These are phyloP conservation scores for Begonia loranthoides DNA, from an alignment of 306 rosid species.

Conservation along the genomic window DNA sequence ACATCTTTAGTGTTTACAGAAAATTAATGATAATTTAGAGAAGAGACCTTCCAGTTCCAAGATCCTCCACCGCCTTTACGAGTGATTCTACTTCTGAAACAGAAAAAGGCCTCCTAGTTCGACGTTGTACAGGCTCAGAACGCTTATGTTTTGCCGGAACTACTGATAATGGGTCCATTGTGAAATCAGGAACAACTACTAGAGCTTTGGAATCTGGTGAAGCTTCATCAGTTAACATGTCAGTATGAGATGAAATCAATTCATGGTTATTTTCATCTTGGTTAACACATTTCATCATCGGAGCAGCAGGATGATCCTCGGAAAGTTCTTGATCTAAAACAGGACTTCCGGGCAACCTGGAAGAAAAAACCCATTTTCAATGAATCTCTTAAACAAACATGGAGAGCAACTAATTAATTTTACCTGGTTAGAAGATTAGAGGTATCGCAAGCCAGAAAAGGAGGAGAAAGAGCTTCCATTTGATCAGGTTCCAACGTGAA, in stretches of 20 bases:
- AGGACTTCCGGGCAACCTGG: constrained; percentile 49
- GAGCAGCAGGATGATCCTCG: constrained; percentile 27
- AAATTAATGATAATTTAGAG: too few relatives aligned
- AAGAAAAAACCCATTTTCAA: constrained; percentile 4
- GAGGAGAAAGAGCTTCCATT: constrained; percentile 28
- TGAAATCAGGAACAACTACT: constrained; percentile 41
- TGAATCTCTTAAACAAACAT: constrained; percentile 3
- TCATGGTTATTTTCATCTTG: constrained; percentile 36
- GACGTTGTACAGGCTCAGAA: constrained; percentile 75
- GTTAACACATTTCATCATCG: constrained; percentile 24
- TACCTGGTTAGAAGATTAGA: constrained; percentile 39
- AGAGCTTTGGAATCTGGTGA: constrained; percentile 43
- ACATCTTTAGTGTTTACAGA: neutral
- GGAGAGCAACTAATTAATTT: neutral
- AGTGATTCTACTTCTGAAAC: constrained; percentile 90
- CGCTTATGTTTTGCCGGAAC: constrained; percentile 54
- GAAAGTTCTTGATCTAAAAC: constrained; percentile 25
- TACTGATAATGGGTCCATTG: constrained; percentile 39
- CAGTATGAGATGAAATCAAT: constrained; percentile 32
- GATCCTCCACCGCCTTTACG: constrained; percentile 84
- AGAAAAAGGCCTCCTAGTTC: constrained; percentile 87
- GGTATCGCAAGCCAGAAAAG: constrained; percentile 31
- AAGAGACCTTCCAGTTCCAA: constrained; percentile 89
- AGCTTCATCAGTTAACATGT: constrained; percentile 26
- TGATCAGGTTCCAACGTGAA: constrained; percentile 65